Conservation (phyloP, 2,329 filamentous ascomycete species). For the Achaetomium macrosporum region DNA sequence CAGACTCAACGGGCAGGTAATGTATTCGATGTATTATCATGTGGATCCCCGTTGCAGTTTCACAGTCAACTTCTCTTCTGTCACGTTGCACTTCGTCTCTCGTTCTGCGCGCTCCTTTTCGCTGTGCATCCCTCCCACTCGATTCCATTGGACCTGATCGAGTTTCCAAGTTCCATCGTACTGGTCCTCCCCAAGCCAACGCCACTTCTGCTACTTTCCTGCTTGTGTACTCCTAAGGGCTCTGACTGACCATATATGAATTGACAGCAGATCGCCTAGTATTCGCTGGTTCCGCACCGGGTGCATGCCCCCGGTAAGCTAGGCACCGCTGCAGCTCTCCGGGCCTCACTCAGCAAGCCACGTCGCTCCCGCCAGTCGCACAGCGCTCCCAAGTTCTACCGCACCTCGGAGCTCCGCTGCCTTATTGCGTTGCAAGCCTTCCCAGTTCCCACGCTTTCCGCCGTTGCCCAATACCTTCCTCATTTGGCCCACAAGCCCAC, state of each 20-base stretch:
- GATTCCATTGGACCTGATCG: no score
- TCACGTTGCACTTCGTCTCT: no score
- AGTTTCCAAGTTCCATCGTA: no score
- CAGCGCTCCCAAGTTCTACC: background rate
- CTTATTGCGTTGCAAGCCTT: background rate
- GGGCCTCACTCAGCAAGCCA: constrained; percentile 6
- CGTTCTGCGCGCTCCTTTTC: no score
- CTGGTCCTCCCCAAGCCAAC: background rate
- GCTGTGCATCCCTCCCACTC: no score
- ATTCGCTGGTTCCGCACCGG: background rate
- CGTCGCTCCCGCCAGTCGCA: constrained; percentile 10
- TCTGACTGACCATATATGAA: constrained; percentile 9
- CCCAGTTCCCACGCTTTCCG: background rate
- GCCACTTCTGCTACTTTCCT: background rate
- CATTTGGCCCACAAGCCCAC: background rate
- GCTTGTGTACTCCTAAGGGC: background rate
- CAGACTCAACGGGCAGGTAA: background rate
- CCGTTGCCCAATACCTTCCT: no score
- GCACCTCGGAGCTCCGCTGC: background rate
- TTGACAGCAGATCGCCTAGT: constrained; percentile 1
- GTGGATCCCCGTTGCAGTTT: no score
- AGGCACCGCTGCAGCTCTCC: background rate
- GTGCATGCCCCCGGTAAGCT: background rate
- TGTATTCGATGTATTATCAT: no score
- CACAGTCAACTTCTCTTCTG: no score